Evolutionary conservation across 352 stramenopile genomes (phyloP).

Genomic region (Globisporangium lucens): DNA sequence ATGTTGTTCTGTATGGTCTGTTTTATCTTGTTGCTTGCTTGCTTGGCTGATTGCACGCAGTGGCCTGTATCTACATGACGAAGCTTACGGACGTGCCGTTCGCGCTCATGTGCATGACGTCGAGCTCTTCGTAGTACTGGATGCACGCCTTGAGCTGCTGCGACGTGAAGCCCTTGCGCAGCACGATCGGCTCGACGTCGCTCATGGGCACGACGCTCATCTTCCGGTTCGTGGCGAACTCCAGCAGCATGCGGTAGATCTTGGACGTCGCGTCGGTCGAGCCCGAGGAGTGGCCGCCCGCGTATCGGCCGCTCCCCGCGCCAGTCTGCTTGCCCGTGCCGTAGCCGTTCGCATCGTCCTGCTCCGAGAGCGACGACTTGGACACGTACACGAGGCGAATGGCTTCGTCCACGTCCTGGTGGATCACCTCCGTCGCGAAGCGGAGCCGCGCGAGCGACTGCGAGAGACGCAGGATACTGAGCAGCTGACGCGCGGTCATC

Average conservation of each 20-base stretch:
- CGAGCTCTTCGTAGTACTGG: constrained; percentile 92
- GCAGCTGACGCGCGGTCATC: constrained; percentile 98
- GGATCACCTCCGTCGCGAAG: constrained; percentile 94
- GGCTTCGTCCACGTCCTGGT: constrained; percentile 98
- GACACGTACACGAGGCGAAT: constrained; percentile 96
- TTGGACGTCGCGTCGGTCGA: constrained; percentile 91
- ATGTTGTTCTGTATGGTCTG: not conserved
- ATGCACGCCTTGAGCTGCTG: constrained; percentile 95
- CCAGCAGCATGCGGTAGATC: constrained; percentile 94
- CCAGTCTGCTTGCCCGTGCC: constrained; percentile 20
- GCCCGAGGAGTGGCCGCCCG: constrained; percentile 20
- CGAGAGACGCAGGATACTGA: constrained; percentile 98
- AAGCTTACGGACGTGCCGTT: constrained; percentile 80
- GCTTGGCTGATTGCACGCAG: not conserved
- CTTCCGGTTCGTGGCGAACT: constrained; percentile 86
- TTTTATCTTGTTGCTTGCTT: not conserved
- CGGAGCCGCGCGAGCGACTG: constrained; percentile 95
- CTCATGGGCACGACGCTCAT: constrained; percentile 78
- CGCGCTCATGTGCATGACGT: constrained; percentile 77
- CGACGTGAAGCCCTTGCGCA: constrained; percentile 95
- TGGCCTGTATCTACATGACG: constrained; percentile 28
- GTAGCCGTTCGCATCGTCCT: constrained; percentile 59
- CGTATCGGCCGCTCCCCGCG: constrained; percentile 17
- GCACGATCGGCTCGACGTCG: constrained; percentile 92
- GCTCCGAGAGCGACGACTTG: constrained; percentile 93